Conservation (phyloP, 805 yeast species). For the Teunomyces barrocoloradensis region DNA sequence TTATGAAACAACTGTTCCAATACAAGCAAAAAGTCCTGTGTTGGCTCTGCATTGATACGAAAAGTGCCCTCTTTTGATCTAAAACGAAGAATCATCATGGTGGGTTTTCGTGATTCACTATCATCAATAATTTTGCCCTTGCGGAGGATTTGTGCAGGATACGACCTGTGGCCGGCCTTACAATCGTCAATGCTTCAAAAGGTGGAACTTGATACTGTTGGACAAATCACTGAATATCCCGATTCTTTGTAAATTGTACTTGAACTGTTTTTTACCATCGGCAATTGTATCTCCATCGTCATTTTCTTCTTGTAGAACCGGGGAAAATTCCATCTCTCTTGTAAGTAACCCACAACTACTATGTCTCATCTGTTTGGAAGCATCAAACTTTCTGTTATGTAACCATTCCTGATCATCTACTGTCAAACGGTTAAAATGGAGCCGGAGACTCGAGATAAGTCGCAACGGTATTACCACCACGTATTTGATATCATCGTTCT, state of each 20-base stretch:
- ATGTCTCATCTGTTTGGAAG: not conserved
- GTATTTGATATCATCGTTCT: slow-evolving; percentile 1
- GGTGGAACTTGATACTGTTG: slow-evolving; percentile 7
- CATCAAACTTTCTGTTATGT: slow-evolving; percentile 1
- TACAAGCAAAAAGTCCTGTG: slow-evolving; percentile 43
- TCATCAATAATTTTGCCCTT: not conserved
- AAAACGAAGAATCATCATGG: slow-evolving; percentile 55
- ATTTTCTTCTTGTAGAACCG: not conserved
- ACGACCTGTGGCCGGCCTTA: not conserved
- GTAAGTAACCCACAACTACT: not conserved
- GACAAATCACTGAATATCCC: slow-evolving; percentile 8
- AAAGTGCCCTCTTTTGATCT: slow-evolving; percentile 82
- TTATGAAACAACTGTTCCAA: slow-evolving; percentile 38
- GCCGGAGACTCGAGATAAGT: slow-evolving; percentile 3
- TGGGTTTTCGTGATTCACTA: not conserved
- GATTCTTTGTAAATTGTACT: slow-evolving; percentile 7
- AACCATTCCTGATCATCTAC: slow-evolving; percentile 2
- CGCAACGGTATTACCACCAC: slow-evolving; percentile 3
- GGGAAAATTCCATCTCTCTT: not conserved
- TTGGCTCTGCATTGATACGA: slow-evolving; percentile 54
- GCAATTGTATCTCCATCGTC: not conserved
- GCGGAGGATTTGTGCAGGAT: not conserved
- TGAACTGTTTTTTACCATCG: slow-evolving; percentile 9
- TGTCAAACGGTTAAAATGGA: slow-evolving; percentile 1
- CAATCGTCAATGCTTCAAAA: not conserved